Evolutionary conservation across 441 rosid genomes (phyloP), one percentile per base, ranked within the genome.

Genomic region (Gossypium schwendimanii): DNA sequence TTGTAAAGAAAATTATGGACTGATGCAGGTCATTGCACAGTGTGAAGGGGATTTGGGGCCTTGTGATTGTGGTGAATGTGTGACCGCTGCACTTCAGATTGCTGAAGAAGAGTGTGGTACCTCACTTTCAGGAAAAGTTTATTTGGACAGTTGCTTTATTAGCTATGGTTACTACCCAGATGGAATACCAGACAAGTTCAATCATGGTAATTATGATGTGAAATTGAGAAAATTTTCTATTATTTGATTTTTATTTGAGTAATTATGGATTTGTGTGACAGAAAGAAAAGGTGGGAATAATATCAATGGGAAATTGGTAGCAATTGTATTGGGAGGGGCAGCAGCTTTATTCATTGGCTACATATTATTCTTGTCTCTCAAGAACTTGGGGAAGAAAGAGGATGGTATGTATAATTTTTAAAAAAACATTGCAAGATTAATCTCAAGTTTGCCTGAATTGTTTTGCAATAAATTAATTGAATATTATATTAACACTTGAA

Each of bases 51-150:
- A 82, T 45, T 80, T 90, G 63, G 78, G 77, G 59, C 70, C 21
- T 1, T 83, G 92, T 54, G 85, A 83, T 21, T 91, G 98, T 33
- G 86, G 88, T 4, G 85, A 86, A 58, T 93, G 98, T 71, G 75
- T 91, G 10, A 55, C 69, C 63, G 62, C 50, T 36, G 93, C 96
- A 0, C 77, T 70, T 10, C 80, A 79, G 55, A 81, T 76, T 60
- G 92, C 79, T 20, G 73, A 61, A 69, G 83, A 82, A 75, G 85
- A 87, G 53, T 91, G 97, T 28, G 74, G 73, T 2, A 63, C 57
- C 68, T 83, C 97, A 1, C 63, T 81, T 53, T 79, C 84, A n/a
- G 91, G 89, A 1, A 79, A 86, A 68, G 76, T 93, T 65, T 93
- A 88, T 77, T 52, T 89, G 73, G 86, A 87, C 26, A 76, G 70